Evolutionary conservation across 2,329 filamentous ascomycete species (phyloP).

Genomic region (Pseudovirgaria hyperparasitica): DNA sequence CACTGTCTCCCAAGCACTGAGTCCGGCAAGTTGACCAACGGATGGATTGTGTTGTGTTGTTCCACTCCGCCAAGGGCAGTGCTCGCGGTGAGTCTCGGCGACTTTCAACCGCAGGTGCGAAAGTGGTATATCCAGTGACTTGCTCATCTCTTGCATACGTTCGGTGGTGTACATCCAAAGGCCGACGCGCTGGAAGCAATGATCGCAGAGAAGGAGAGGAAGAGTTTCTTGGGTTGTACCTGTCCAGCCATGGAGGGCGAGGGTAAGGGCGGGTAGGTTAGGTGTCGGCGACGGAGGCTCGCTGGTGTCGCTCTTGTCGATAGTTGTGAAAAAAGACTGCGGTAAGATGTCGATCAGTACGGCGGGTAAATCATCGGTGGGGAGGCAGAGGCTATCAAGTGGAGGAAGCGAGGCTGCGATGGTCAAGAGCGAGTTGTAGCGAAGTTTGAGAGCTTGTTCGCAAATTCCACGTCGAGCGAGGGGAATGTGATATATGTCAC

Average conservation of each 20-base stretch:
- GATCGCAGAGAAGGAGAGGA: conserved; percentile 66
- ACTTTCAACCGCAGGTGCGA: conserved; percentile 21
- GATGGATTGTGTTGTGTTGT: conserved; percentile 17
- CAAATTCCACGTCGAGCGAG: conserved; percentile 25
- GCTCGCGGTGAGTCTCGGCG: conserved; percentile 24
- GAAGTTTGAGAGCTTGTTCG: conserved; percentile 21
- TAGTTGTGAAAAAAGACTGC: conserved; percentile 11
- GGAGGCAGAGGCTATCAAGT: conserved; percentile 19
- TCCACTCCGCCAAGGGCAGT: conserved; percentile 28
- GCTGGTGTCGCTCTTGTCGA: conserved; percentile 7
- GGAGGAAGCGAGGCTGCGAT: conserved; percentile 20
- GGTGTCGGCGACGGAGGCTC: conserved; percentile 10
- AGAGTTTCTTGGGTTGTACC: conserved; percentile 47
- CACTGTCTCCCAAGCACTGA: conserved; percentile 23
- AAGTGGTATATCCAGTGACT: conserved; percentile 17
- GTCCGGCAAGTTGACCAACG: conserved; percentile 17
- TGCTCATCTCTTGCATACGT: conserved; percentile 19
- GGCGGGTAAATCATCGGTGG: conserved; percentile 14
- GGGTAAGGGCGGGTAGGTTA: conserved; percentile 16
- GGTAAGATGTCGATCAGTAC: conserved; percentile 15
- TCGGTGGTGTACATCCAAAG: conserved; percentile 68
- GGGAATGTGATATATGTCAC: conserved; percentile 50
- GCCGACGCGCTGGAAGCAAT: conserved; percentile 77
- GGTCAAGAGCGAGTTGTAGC: conserved; percentile 26
- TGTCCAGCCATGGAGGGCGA: conserved; percentile 36